These are phyloP conservation scores for Pulveroboletus sp. DNA, from an alignment of 768 basidiomycete species.

Conservation along the genomic window DNA sequence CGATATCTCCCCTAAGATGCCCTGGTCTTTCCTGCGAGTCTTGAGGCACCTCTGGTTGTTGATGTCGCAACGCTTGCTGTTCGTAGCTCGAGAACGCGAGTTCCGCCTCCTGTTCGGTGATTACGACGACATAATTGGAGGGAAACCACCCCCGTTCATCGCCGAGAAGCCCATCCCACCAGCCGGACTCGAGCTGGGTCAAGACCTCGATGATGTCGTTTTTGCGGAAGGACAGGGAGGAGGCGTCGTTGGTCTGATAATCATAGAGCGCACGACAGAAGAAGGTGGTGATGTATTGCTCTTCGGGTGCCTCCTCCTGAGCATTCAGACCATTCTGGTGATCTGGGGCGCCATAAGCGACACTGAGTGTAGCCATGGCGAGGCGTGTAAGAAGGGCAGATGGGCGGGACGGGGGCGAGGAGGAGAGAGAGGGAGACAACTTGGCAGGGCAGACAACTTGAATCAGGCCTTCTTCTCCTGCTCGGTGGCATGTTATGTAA, in stretches of 20 bases:
- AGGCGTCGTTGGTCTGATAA: constrained; percentile 82
- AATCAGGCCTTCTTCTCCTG: constrained; percentile 11
- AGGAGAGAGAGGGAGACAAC: constrained; percentile 6
- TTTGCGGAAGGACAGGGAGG: constrained; percentile 81
- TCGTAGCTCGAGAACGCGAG: constrained; percentile 43
- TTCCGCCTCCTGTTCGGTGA: constrained; percentile 81
- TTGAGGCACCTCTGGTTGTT: constrained; percentile 8
- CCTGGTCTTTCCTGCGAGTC: constrained; percentile 12
- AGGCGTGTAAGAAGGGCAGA: neutral
- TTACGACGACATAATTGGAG: constrained; percentile 83
- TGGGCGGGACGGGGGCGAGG: constrained; percentile 7
- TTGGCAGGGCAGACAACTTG: constrained; percentile 14
- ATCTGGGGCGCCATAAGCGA: constrained; percentile 18
- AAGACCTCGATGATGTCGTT: constrained; percentile 94
- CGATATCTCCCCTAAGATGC: constrained; percentile 11
- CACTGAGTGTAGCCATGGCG: constrained; percentile 25
- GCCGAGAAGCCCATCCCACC: constrained; percentile 95
- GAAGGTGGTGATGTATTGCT: constrained; percentile 61
- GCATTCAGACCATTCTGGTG: constrained; percentile 23
- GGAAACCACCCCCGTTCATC: constrained; percentile 97
- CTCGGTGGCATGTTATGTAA: constrained; percentile 26
- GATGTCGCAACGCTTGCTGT: constrained; percentile 13
- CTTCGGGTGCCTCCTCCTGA: constrained; percentile 43
- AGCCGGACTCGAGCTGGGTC: constrained; percentile 86
- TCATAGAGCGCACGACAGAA: constrained; percentile 93